phyloP scores from a whole-genome alignment of 2,329 filamentous ascomycete genomes.

The Aspergillus udagawae region DNA sequence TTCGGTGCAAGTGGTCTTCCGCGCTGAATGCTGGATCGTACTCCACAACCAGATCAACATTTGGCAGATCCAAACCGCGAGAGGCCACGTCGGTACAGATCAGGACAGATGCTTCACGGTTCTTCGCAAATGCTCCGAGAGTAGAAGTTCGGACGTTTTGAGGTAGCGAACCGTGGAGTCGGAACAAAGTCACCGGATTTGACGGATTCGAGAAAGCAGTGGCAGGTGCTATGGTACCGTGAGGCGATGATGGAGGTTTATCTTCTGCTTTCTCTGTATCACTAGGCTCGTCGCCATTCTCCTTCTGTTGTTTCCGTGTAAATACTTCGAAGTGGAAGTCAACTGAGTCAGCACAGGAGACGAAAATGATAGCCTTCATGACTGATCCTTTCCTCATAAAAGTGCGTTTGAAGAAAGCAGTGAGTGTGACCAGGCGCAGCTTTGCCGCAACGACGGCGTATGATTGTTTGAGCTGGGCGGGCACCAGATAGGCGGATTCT shows the following conservation, averaged over 20 bases:
- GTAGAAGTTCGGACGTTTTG: slow-evolving; percentile 86
- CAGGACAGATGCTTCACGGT: slow-evolving; percentile 71
- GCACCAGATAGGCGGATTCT: slow-evolving; percentile 68
- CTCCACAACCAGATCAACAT: slow-evolving; percentile 91
- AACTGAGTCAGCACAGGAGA: slow-evolving; percentile 94
- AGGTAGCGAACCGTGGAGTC: slow-evolving; percentile 85
- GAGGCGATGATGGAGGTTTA: slow-evolving; percentile 25
- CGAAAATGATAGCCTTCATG: slow-evolving; percentile 96
- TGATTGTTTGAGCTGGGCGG: slow-evolving; percentile 88
- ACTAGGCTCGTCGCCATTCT: slow-evolving; percentile 23
- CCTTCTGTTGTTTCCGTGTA: slow-evolving; percentile 39
- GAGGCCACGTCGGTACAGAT: slow-evolving; percentile 95
- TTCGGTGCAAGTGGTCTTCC: slow-evolving; percentile 89
- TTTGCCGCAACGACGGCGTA: slow-evolving; percentile 87
- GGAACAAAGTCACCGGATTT: slow-evolving; percentile 75
- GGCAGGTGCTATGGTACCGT: slow-evolving; percentile 53
- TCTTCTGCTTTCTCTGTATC: slow-evolving; percentile 21
- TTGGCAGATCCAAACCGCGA: slow-evolving; percentile 89
- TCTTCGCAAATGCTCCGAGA: slow-evolving; percentile 71
- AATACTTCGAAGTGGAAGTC: slow-evolving; percentile 94
- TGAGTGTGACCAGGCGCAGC: slow-evolving; percentile 80
- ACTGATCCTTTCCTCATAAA: slow-evolving; percentile 86
- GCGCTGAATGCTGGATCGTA: slow-evolving; percentile 94
- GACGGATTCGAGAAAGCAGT: slow-evolving; percentile 70
- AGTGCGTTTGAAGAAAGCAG: slow-evolving; percentile 76